Evolutionary conservation across 768 basidiomycete species (phyloP).

Genomic region (Tulasnella sp.): DNA sequence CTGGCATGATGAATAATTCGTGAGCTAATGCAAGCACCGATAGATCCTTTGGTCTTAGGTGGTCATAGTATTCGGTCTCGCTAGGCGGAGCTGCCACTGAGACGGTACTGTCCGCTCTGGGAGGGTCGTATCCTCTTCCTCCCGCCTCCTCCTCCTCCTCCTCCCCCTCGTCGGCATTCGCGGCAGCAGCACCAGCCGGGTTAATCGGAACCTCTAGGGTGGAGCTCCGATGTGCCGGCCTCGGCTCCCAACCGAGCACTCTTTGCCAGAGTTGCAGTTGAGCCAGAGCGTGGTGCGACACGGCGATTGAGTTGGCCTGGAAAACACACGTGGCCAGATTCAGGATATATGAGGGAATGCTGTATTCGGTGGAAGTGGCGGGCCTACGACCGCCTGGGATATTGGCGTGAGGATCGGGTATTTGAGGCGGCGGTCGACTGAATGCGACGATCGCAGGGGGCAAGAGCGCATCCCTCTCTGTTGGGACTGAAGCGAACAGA

Average conservation of each 20-base stretch:
- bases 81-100: background rate
- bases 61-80: slow-evolving; percentile 8
- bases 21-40: background rate
- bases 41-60: background rate
- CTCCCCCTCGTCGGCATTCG: too few species aligned
- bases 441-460: background rate
- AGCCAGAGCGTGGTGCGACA: background rate
- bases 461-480: background rate
- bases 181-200: too few species aligned
- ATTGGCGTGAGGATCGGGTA: background rate
- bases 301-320: slow-evolving; percentile 11
- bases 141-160: too few species aligned
- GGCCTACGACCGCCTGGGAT: background rate
- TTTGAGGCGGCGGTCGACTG: background rate
- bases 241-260: background rate
- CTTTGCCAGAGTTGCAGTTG: background rate
- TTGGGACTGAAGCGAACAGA: too few species aligned
- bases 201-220: background rate
- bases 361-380: too few species aligned
- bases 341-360: background rate
- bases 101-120: background rate
- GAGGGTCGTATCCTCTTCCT: too few species aligned
- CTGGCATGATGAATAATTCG: slow-evolving; percentile 8
- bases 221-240: background rate
- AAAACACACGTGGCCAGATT: background rate